Conservation (phyloP, 1,139 yeast genomes). For the Wickerhamomyces sp. region DNA sequence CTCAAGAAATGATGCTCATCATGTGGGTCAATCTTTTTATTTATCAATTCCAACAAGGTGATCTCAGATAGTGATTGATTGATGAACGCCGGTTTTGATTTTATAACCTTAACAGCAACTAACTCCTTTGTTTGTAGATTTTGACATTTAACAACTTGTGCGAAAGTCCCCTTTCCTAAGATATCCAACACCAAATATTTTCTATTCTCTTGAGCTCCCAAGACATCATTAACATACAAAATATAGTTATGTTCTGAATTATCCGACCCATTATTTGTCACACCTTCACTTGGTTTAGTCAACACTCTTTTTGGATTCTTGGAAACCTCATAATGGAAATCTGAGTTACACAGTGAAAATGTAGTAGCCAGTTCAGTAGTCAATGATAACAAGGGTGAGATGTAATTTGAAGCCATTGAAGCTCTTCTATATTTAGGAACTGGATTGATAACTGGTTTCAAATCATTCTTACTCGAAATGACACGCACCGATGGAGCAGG, state of each 20-base stretch:
- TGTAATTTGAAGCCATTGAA: constrained; percentile 67
- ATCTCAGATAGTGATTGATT: constrained; percentile 93
- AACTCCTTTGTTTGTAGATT: constrained; percentile 82
- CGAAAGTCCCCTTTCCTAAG: constrained; percentile 95
- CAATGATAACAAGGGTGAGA: constrained; percentile 83
- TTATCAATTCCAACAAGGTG: constrained; percentile 74
- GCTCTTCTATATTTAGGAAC: constrained; percentile 81
- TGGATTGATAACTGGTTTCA: constrained; percentile 56
- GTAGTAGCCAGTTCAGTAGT: constrained; percentile 77
- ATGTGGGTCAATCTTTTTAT: constrained; percentile 60
- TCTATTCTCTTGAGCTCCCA: constrained; percentile 84
- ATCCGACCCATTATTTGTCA: constrained; percentile 77
- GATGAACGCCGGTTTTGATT: constrained; percentile 86
- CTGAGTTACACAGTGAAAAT: constrained; percentile 81
- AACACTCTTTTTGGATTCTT: constrained; percentile 88
- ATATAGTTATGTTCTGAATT: constrained; percentile 90
- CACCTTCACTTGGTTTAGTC: constrained; percentile 89
- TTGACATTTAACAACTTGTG: constrained; percentile 97
- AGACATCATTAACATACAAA: constrained; percentile 85
- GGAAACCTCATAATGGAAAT: constrained; percentile 76
- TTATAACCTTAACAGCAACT: constrained; percentile 92
- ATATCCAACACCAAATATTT: constrained; percentile 86
- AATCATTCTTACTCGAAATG: constrained; percentile 44
- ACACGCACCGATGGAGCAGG: constrained; percentile 41
- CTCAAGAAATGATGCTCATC: constrained; percentile 74